Conservation (phyloP, 23 red algal genomes). For the Gracilaria vermiculophylla region DNA sequence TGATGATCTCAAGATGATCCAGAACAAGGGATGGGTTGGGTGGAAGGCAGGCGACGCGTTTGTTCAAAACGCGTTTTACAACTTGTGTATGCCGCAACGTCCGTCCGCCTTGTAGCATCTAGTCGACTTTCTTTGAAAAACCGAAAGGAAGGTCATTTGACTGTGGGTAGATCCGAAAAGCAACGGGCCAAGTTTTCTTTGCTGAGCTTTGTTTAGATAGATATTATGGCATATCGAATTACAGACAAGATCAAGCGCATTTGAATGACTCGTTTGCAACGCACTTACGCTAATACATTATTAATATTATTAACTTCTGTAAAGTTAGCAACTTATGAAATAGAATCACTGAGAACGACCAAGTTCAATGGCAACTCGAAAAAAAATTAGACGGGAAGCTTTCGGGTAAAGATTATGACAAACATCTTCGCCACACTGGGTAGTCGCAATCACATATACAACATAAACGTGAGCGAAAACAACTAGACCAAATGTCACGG, state of each 20-base stretch:
- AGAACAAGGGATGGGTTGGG: conserved; percentile 70
- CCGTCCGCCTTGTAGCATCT: conserved; percentile 33
- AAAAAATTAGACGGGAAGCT: background rate
- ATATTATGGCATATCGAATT: background rate
- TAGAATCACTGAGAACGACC: background rate
- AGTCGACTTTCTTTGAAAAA: background rate
- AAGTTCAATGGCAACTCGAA: background rate
- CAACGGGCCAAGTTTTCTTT: too few species aligned
- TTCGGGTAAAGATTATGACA: too few species aligned
- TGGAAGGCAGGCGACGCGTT: conserved; percentile 74
- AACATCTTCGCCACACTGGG: too few species aligned
- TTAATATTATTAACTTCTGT: background rate
- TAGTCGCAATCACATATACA: too few species aligned
- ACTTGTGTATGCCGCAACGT: conserved; percentile 84
- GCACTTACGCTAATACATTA: background rate
- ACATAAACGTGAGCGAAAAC: too few species aligned
- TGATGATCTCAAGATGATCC: conserved; percentile 57
- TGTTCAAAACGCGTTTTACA: conserved; percentile 74
- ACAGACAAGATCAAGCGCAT: background rate
- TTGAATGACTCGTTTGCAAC: background rate
- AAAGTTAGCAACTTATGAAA: background rate
- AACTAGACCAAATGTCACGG: too few species aligned
- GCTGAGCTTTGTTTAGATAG: background rate
- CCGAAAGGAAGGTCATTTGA: background rate
- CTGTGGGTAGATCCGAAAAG: background rate